Percentiles rank a stretch among this genome's conserved stretches.
phyloP scores from a whole-genome alignment of 164 flowering plant genomes.

The Magnolia officinalis region DNA sequence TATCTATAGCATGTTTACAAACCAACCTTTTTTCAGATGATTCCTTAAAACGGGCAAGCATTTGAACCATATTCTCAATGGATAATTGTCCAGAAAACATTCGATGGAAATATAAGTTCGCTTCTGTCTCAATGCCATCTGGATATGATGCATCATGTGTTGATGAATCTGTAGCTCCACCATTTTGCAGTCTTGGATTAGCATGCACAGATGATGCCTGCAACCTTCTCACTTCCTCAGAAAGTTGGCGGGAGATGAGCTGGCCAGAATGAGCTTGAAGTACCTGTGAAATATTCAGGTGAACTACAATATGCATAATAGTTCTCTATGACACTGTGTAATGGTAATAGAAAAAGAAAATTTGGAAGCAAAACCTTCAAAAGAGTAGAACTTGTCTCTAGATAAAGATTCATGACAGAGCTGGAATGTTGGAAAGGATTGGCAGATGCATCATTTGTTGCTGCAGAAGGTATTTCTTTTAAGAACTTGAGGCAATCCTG shows the following conservation, averaged over 20 bases:
- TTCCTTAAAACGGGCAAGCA: slow-evolving; percentile 84
- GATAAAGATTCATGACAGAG: slow-evolving; percentile 40
- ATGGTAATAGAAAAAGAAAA: not conserved
- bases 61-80: slow-evolving; percentile 75
- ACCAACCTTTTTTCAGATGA: slow-evolving; percentile 71
- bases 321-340: not conserved
- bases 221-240: slow-evolving; percentile 70
- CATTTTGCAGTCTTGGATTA: slow-evolving; percentile 50
- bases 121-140: slow-evolving; percentile 80
- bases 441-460: slow-evolving; percentile 42
- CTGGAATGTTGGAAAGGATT: slow-evolving; percentile 49
- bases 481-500: slow-evolving; percentile 86
- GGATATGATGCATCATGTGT: slow-evolving; percentile 48
- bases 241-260: slow-evolving; percentile 42
- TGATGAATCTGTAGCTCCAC: slow-evolving; percentile 51
- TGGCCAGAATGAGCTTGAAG: slow-evolving; percentile 58
- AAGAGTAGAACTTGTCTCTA: slow-evolving; percentile 51
- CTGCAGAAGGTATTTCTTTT: slow-evolving; percentile 52
- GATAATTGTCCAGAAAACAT: slow-evolving; percentile 75
- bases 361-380: slow-evolving; percentile 49
- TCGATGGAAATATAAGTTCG: slow-evolving; percentile 79
- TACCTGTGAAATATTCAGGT: slow-evolving; percentile 38
- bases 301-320: not conserved
- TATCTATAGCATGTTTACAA: not conserved
- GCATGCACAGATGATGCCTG: slow-evolving; percentile 34